phyloP scores from a whole-genome alignment of 768 basidiomycete species.

The Dentipellis sp. region DNA sequence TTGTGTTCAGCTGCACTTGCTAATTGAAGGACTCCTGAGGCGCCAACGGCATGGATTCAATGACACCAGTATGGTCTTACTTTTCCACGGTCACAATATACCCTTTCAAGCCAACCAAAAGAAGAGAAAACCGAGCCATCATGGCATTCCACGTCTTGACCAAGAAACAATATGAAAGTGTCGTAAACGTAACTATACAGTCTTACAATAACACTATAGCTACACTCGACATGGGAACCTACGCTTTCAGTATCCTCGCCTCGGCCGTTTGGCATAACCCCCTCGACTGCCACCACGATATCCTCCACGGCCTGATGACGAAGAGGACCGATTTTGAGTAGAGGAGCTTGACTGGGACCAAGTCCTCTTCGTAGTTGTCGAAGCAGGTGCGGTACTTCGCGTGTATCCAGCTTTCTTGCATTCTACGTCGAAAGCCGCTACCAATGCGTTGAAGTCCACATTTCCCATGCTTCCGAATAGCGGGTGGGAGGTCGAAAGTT shows the following conservation, averaged over 20 bases:
- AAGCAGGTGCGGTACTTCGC: not conserved
- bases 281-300: not conserved
- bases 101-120: too few species aligned
- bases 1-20: too few species aligned
- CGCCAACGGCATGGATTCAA: too few species aligned
- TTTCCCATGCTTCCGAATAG: slow-evolving; percentile 35
- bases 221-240: too few species aligned
- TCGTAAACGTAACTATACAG: too few species aligned
- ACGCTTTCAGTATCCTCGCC: not conserved
- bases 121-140: too few species aligned
- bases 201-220: too few species aligned
- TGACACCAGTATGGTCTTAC: too few species aligned
- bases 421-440: slow-evolving; percentile 32
- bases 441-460: slow-evolving; percentile 30
- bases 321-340: not conserved
- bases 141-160: too few species aligned
- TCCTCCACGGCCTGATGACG: not conserved
- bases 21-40: too few species aligned
- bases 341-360: not conserved
- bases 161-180: too few species aligned
- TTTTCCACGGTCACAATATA: too few species aligned
- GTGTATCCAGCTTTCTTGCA: slow-evolving; percentile 29
- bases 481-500: slow-evolving; percentile 31
- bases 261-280: slow-evolving; percentile 1
- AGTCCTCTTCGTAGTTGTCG: slow-evolving; percentile 1